Evolutionary conservation across 768 basidiomycete species (phyloP).

Genomic region (Amanita rimosa): DNA sequence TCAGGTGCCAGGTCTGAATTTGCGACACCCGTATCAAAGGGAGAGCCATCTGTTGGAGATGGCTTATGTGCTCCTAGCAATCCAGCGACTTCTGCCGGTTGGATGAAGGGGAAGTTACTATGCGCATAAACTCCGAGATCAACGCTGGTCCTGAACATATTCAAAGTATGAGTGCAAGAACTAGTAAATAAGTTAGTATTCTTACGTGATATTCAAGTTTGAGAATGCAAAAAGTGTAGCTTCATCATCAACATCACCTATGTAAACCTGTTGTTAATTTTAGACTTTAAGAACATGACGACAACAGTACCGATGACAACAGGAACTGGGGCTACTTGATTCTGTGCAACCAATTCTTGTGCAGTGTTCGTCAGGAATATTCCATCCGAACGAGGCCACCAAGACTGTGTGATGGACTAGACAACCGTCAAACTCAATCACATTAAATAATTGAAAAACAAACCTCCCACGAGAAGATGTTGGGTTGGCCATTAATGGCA

Average conservation of each 20-base stretch:
- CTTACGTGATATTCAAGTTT: slow-evolving; percentile 31
- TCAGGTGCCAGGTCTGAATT: slow-evolving; percentile 30
- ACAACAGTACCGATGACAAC: slow-evolving; percentile 28
- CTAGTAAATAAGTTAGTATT: neutral
- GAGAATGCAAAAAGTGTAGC: slow-evolving; percentile 38
- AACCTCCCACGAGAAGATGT: slow-evolving; percentile 33
- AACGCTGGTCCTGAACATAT: too few relatives aligned
- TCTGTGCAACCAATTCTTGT: slow-evolving; percentile 27
- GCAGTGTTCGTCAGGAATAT: slow-evolving; percentile 33
- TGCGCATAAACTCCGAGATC: too few relatives aligned
- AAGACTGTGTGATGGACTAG: slow-evolving; percentile 30
- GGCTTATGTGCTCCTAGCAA: slow-evolving; percentile 19
- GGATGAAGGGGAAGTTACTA: neutral
- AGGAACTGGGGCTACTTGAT: slow-evolving; percentile 35
- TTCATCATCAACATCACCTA: slow-evolving; percentile 45
- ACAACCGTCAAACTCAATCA: neutral
- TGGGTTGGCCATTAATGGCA: slow-evolving; percentile 31
- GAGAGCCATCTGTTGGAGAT: slow-evolving; percentile 34
- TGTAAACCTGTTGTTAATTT: neutral
- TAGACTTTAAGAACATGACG: too few relatives aligned
- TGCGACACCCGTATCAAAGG: slow-evolving; percentile 33
- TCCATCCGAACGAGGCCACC: slow-evolving; percentile 41
- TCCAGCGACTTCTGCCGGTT: neutral
- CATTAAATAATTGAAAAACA: neutral
- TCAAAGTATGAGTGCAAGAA: too few relatives aligned